These are phyloP conservation scores for Moesziomyces sp. DNA, from an alignment of 1,284 basidiomycete species.

Conservation along the genomic window DNA sequence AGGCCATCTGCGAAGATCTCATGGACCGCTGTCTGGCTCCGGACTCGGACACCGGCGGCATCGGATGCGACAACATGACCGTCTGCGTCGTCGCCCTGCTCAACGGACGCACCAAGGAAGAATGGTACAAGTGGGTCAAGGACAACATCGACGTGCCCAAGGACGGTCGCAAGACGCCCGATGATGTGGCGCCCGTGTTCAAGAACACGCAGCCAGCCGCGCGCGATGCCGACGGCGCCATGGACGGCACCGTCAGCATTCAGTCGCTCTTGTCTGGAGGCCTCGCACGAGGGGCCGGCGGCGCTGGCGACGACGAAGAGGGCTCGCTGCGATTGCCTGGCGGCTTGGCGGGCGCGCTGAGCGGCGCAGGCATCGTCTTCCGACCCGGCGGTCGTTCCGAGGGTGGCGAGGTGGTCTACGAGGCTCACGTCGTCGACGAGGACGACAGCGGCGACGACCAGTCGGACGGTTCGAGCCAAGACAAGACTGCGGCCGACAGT, in stretches of 20 bases:
- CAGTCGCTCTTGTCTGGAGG: slow-evolving; percentile 62
- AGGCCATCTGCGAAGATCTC: slow-evolving; percentile 86
- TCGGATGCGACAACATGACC: slow-evolving; percentile 99
- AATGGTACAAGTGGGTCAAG: slow-evolving; percentile 93
- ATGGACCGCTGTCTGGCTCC: slow-evolving; percentile 95
- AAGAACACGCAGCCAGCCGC: slow-evolving; percentile 70
- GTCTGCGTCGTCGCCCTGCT: slow-evolving; percentile 89
- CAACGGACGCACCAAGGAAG: slow-evolving; percentile 84
- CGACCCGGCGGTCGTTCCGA: slow-evolving; percentile 56
- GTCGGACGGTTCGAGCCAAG: slow-evolving; percentile 17
- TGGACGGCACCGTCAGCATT: slow-evolving; percentile 54
- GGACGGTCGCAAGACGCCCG: slow-evolving; percentile 79
- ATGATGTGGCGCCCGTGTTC: slow-evolving; percentile 69
- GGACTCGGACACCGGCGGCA: slow-evolving; percentile 89
- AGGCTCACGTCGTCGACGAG: slow-evolving; percentile 61
- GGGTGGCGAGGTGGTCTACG: slow-evolving; percentile 58
- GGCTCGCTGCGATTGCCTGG: slow-evolving; percentile 46
- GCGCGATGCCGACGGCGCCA: slow-evolving; percentile 23
- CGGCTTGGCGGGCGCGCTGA: slow-evolving; percentile 54
- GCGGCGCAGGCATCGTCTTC: slow-evolving; percentile 62
- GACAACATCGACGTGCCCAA: slow-evolving; percentile 79
- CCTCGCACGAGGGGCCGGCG: slow-evolving; percentile 51
- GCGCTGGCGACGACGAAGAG: slow-evolving; percentile 38
- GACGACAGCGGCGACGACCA: slow-evolving; percentile 54
- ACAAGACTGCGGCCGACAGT: slow-evolving; percentile 18